These are phyloP conservation scores for Cyberlindnera xylosilytica DNA, from an alignment of 805 yeast genomes.

Conservation along the genomic window DNA sequence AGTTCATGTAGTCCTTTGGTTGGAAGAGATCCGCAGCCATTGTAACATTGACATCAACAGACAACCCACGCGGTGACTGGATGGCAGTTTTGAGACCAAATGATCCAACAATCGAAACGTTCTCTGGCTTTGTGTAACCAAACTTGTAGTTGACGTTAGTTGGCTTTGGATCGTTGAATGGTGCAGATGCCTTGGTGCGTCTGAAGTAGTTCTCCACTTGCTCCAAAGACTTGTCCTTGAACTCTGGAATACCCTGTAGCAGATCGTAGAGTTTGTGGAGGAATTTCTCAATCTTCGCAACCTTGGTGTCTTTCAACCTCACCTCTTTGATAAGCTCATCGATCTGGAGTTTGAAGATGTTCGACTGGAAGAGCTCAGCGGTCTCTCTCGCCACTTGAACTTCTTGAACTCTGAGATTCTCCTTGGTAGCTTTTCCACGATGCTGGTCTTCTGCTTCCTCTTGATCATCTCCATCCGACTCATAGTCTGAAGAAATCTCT, in stretches of 20 bases:
- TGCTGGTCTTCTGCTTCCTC: slow-evolving; percentile 30
- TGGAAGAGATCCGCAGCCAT: slow-evolving; percentile 79
- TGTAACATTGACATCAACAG: slow-evolving; percentile 75
- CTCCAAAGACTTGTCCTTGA: slow-evolving; percentile 46
- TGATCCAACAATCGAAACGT: slow-evolving; percentile 80
- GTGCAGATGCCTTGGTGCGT: slow-evolving; percentile 57
- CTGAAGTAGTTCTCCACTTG: slow-evolving; percentile 58
- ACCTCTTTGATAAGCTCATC: slow-evolving; percentile 87
- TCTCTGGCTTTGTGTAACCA: slow-evolving; percentile 64
- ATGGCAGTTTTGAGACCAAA: slow-evolving; percentile 85
- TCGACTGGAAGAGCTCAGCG: slow-evolving; percentile 90
- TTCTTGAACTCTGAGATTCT: slow-evolving; percentile 62
- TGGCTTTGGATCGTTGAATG: slow-evolving; percentile 92
- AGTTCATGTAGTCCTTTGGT: slow-evolving; percentile 86
- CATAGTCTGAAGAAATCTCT: slow-evolving; percentile 5
- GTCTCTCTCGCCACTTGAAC: slow-evolving; percentile 91
- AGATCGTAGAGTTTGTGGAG: slow-evolving; percentile 70
- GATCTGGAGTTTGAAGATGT: slow-evolving; percentile 91
- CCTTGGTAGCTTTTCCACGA: slow-evolving; percentile 27
- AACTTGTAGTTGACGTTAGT: slow-evolving; percentile 67
- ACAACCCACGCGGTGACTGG: slow-evolving; percentile 54
- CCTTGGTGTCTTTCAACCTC: slow-evolving; percentile 65
- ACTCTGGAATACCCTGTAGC: slow-evolving; percentile 60
- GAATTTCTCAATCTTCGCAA: slow-evolving; percentile 65
- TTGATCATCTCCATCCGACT: slow-evolving; percentile 22